Conservation (phyloP, 768 basidiomycete species). For the Lyophyllum shimeji region DNA sequence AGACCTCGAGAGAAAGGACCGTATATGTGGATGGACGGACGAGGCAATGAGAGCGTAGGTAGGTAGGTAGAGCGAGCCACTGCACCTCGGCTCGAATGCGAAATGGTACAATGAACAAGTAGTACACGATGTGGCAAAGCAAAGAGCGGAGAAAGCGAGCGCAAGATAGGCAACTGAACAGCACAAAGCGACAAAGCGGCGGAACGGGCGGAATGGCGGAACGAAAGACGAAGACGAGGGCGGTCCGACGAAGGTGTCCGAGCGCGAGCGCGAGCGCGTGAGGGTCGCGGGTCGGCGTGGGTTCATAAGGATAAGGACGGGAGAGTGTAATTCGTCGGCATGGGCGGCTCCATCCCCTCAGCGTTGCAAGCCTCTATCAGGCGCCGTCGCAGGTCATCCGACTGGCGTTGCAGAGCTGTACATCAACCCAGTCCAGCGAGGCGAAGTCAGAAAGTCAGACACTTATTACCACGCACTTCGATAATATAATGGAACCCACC, state of each 20-base stretch:
- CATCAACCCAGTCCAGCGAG: neutral
- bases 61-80: too few species aligned
- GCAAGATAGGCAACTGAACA: neutral
- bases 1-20: neutral
- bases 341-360: slow-evolving; percentile 40
- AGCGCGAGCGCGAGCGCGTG: neutral
- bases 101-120: neutral
- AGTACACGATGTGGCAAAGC: neutral
- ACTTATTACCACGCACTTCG: neutral
- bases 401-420: slow-evolving; percentile 47
- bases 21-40: neutral
- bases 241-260: neutral
- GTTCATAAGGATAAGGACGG: slow-evolving; percentile 24
- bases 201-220: neutral
- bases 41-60: neutral
- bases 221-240: neutral
- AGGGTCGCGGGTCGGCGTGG: neutral
- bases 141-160: neutral
- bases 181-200: too few species aligned
- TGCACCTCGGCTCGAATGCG: neutral
- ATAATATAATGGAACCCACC: slow-evolving; percentile 26
- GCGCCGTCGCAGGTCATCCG: slow-evolving; percentile 47
- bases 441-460: too few species aligned
- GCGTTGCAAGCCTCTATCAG: slow-evolving; percentile 48
- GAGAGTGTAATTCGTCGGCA: slow-evolving; percentile 36